Conservation (phyloP, 2,329 filamentous ascomycete species). For the Fusarium coffeatum region DNA sequence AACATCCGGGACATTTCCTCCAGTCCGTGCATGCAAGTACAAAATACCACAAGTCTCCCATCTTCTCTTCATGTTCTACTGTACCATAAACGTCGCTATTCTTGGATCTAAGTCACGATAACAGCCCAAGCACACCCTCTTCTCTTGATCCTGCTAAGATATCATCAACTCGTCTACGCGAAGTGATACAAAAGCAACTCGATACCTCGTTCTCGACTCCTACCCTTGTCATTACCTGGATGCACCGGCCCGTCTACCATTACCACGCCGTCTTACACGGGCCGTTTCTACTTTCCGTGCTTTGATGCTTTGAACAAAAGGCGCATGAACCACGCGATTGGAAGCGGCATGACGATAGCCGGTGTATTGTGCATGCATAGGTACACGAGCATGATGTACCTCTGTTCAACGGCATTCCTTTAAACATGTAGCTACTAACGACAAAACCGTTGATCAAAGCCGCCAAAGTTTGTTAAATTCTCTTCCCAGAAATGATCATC, state of each 20-base stretch:
- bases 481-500: conserved; percentile 18
- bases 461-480: background rate
- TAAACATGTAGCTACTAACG: background rate
- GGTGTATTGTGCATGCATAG: background rate
- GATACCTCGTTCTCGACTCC: background rate
- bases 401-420: background rate
- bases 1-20: background rate
- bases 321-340: conserved; percentile 41
- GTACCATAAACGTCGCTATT: conserved; percentile 11
- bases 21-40: background rate
- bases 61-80: background rate
- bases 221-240: conserved; percentile 26
- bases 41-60: background rate
- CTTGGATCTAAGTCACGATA: background rate
- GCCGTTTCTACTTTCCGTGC: conserved; percentile 35
- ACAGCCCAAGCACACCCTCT: background rate
- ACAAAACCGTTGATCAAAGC: background rate
- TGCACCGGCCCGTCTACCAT: conserved; percentile 40
- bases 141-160: too few species aligned
- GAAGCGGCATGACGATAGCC: conserved; percentile 2
- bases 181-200: background rate
- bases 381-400: background rate
- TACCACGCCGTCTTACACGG: conserved; percentile 33
- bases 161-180: background rate
- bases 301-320: conserved; percentile 9